Evolutionary conservation across 768 basidiomycete genomes (phyloP).

Genomic region (Lactarius hatsudake): DNA sequence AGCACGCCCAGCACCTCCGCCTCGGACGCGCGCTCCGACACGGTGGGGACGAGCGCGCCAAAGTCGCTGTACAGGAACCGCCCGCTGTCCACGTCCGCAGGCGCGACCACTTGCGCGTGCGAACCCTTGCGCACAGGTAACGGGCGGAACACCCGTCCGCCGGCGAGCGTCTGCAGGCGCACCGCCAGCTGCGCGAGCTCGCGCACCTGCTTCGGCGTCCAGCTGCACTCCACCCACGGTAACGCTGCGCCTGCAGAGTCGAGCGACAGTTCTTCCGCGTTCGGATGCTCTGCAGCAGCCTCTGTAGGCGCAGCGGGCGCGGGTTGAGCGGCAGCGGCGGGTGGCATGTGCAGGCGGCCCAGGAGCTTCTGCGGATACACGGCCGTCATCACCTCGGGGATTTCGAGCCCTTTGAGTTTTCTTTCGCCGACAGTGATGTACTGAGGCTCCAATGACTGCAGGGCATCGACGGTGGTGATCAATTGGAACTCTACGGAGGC

Average conservation of each 20-base stretch:
- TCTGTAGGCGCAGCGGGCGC: conserved; percentile 8
- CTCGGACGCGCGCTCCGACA: conserved; percentile 69
- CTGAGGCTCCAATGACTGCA: conserved; percentile 66
- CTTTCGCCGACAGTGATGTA: conserved; percentile 82
- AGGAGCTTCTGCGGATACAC: conserved; percentile 76
- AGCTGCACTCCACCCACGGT: conserved; percentile 29
- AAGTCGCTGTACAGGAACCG: conserved; percentile 38
- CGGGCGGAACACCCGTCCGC: conserved; percentile 34
- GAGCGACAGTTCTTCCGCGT: conserved; percentile 47
- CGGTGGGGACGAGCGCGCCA: conserved; percentile 59
- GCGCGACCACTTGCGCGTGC: conserved; percentile 28
- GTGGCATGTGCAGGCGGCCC: conserved; percentile 50
- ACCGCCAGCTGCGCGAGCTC: conserved; percentile 72
- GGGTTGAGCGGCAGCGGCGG: conserved; percentile 15
- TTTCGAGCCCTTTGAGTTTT: conserved; percentile 92
- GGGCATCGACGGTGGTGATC: conserved; percentile 59
- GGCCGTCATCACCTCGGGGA: conserved; percentile 82
- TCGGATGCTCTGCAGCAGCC: conserved; percentile 33
- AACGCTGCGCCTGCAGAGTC: conserved; percentile 31
- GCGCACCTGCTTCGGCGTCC: conserved; percentile 70
- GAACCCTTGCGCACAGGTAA: conserved; percentile 25
- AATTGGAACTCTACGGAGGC: conserved; percentile 48
- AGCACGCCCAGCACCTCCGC: conserved; percentile 70
- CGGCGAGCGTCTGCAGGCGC: conserved; percentile 74
- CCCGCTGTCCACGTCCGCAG: conserved; percentile 12